Conservation (phyloP, 1,284 basidiomycete species). For the Fistulina hepatica region DNA sequence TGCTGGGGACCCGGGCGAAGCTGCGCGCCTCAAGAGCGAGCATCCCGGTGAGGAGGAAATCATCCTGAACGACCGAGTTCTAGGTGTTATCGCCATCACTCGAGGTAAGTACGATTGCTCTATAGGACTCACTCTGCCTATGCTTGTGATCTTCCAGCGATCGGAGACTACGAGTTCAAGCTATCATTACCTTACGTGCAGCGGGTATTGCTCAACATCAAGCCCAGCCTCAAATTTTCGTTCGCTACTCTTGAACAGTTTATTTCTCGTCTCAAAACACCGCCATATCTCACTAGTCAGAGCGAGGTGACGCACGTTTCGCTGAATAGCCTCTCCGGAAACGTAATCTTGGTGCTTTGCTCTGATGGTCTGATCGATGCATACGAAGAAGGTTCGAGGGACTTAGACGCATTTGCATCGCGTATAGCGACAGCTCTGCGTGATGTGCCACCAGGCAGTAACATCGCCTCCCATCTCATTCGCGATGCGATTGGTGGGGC, state of each 20-base stretch:
- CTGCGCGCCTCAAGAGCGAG: conserved; percentile 20
- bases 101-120: conserved; percentile 18
- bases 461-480: background rate
- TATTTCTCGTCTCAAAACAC: conserved; percentile 10
- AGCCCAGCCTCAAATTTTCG: conserved; percentile 18
- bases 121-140: background rate
- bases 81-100: conserved; percentile 27
- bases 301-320: conserved; percentile 10
- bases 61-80: conserved; percentile 20
- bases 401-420: too few species aligned
- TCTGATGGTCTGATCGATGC: conserved; percentile 14
- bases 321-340: background rate
- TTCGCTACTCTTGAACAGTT: conserved; percentile 10
- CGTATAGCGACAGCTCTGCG: conserved; percentile 12
- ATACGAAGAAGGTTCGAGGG: too few species aligned
- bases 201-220: conserved; percentile 22
- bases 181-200: conserved; percentile 24
- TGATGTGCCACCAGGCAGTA: conserved; percentile 3
- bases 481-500: conserved; percentile 8
- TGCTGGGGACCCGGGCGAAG: conserved; percentile 21
- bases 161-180: conserved; percentile 29
- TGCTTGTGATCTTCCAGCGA: conserved; percentile 16
- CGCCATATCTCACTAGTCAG: conserved; percentile 12
- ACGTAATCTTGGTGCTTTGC: conserved; percentile 10
- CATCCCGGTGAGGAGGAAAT: conserved; percentile 26